These are phyloP conservation scores for Cryptomeria japonica DNA, from an alignment of 75 land plant genomes.

Conservation along the genomic window DNA sequence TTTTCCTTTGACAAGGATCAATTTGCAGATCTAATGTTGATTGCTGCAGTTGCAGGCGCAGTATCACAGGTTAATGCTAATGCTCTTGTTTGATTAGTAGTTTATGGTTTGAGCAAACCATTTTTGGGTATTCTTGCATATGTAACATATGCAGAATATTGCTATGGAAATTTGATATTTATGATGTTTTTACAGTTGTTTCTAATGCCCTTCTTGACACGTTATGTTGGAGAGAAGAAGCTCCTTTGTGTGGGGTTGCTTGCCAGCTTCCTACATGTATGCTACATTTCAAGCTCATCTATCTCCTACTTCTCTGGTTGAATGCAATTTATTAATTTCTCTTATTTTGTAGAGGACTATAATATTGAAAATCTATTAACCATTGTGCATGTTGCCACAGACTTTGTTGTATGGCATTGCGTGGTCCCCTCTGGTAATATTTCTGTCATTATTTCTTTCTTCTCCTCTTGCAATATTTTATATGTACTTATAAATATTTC, in stretches of 20 bases:
- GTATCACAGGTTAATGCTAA: slow-evolving; percentile 56
- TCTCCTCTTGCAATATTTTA: background rate
- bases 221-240: slow-evolving; percentile 46
- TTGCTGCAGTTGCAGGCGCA: slow-evolving; percentile 49
- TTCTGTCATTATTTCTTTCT: background rate
- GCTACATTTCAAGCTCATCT: slow-evolving; percentile 1
- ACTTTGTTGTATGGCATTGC: slow-evolving; percentile 40
- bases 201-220: slow-evolving; percentile 60
- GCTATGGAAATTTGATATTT: background rate
- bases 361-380: background rate
- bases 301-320: background rate
- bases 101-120: background rate
- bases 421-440: slow-evolving; percentile 50
- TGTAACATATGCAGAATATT: background rate
- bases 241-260: slow-evolving; percentile 58
- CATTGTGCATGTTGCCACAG: slow-evolving; percentile 24
- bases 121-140: background rate
- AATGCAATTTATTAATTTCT: background rate
- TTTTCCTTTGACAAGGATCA: slow-evolving; percentile 75
- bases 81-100: background rate
- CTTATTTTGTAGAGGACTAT: background rate
- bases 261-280: slow-evolving; percentile 51
- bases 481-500: background rate
- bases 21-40: slow-evolving; percentile 70
- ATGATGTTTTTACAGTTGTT: slow-evolving; percentile 40